Evolutionary conservation across 1,139 yeast species (phyloP).

Genomic region (Hansenula anomala): DNA sequence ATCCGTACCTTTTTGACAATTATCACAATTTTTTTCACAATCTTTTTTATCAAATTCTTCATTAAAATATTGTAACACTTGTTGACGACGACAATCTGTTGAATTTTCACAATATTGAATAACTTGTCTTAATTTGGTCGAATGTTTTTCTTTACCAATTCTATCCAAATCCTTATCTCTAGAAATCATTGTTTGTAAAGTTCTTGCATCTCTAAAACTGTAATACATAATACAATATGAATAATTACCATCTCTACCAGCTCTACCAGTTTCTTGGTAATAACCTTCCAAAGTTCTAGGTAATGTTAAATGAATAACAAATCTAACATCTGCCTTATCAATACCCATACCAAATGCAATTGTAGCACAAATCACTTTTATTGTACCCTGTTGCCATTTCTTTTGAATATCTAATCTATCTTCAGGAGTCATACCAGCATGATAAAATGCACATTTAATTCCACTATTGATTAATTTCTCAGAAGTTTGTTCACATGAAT

Average conservation of each 20-base stretch:
- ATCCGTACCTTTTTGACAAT: slow-evolving; percentile 55
- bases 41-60: slow-evolving; percentile 66
- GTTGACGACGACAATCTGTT: slow-evolving; percentile 85
- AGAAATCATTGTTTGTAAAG: slow-evolving; percentile 71
- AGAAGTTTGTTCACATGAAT: slow-evolving; percentile 81
- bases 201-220: slow-evolving; percentile 70
- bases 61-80: slow-evolving; percentile 85
- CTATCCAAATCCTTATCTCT: slow-evolving; percentile 65
- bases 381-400: slow-evolving; percentile 72
- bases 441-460: slow-evolving; percentile 70
- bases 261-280: slow-evolving; percentile 98
- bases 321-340: slow-evolving; percentile 92
- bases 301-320: slow-evolving; percentile 82
- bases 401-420: slow-evolving; percentile 67
- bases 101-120: slow-evolving; percentile 88
- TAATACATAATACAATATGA: slow-evolving; percentile 84
- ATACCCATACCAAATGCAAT: slow-evolving; percentile 99
- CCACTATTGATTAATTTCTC: slow-evolving; percentile 55
- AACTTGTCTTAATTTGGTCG: slow-evolving; percentile 74
- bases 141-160: slow-evolving; percentile 70
- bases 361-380: slow-evolving; percentile 89
- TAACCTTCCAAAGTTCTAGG: slow-evolving; percentile 94
- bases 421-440: slow-evolving; percentile 87
- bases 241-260: slow-evolving; percentile 87
- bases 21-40: slow-evolving; percentile 80